Conservation (phyloP, 768 basidiomycete genomes). For the Phlebiopsis gigantea region DNA sequence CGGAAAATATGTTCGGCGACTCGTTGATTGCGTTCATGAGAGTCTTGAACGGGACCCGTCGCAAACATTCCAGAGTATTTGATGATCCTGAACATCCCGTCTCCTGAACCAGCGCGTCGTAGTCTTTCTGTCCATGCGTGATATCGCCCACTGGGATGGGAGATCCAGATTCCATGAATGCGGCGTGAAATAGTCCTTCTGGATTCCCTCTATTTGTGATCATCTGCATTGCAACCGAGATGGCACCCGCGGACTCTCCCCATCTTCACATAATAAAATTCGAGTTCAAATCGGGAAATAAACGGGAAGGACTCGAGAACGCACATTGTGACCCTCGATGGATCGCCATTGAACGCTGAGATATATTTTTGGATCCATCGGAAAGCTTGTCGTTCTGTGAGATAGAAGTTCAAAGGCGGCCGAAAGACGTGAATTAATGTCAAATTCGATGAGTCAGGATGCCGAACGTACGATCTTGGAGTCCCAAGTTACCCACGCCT, state of each 20-base stretch:
- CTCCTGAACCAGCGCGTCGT: constrained; percentile 35
- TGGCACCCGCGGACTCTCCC: constrained; percentile 37
- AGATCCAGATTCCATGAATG: constrained; percentile 33
- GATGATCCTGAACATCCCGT: constrained; percentile 30
- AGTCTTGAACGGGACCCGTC: constrained; percentile 27
- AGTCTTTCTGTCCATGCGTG: constrained; percentile 29
- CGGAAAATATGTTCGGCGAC: constrained; percentile 27
- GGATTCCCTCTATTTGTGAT: constrained; percentile 17
- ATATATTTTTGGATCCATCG: constrained; percentile 13
- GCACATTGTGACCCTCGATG: constrained; percentile 11
- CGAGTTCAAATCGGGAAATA: neutral
- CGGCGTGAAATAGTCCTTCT: constrained; percentile 24
- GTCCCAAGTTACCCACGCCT: constrained; percentile 41
- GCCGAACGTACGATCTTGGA: constrained; percentile 40
- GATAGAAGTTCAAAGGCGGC: neutral
- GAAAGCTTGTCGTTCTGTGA: constrained; percentile 12
- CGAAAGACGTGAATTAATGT: constrained; percentile 3
- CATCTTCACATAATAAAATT: constrained; percentile 13
- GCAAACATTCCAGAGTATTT: constrained; percentile 42
- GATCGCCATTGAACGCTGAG: constrained; percentile 9
- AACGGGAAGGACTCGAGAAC: neutral
- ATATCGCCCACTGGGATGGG: constrained; percentile 14
- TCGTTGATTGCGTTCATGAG: constrained; percentile 29
- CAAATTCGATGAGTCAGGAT: neutral
- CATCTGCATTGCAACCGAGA: constrained; percentile 27